Conservation (phyloP, 768 basidiomycete genomes). For the Thelephora ganbajun region DNA sequence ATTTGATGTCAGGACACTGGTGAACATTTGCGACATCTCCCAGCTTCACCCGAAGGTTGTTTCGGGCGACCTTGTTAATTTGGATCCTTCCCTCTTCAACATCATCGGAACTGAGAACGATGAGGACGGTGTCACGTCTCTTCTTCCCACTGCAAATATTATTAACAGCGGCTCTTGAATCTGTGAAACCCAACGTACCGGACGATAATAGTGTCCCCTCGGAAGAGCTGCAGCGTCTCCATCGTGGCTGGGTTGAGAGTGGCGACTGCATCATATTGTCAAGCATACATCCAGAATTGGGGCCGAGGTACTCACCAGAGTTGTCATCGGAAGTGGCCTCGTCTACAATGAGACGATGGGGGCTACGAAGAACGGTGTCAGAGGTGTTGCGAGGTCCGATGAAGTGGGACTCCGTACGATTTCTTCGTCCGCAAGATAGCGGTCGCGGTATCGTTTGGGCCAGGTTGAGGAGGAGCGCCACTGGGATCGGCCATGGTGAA, state of each 20-base stretch:
- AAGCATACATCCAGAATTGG: not conserved
- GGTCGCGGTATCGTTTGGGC: slow-evolving; percentile 81
- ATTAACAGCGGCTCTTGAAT: not conserved
- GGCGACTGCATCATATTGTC: slow-evolving; percentile 42
- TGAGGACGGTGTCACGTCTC: slow-evolving; percentile 93
- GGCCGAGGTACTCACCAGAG: slow-evolving; percentile 46
- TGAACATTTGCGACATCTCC: slow-evolving; percentile 95
- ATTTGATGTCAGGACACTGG: slow-evolving; percentile 94
- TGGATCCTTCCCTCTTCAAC: slow-evolving; percentile 98
- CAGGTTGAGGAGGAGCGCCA: slow-evolving; percentile 72
- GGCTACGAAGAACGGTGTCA: slow-evolving; percentile 34
- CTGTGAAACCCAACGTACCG: slow-evolving; percentile 31
- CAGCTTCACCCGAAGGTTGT: slow-evolving; percentile 95
- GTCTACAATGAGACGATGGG: slow-evolving; percentile 95
- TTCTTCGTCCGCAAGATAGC: slow-evolving; percentile 96
- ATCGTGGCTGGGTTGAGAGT: slow-evolving; percentile 94
- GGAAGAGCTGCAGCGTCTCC: slow-evolving; percentile 87
- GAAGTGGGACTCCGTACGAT: slow-evolving; percentile 49
- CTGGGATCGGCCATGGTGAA: slow-evolving; percentile 63
- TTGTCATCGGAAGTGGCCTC: slow-evolving; percentile 92
- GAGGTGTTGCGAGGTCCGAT: slow-evolving; percentile 10
- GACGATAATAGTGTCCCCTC: slow-evolving; percentile 93
- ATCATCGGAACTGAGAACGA: slow-evolving; percentile 89
- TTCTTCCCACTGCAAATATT: slow-evolving; percentile 70
- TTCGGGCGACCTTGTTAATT: slow-evolving; percentile 99